Conservation (phyloP, 2,329 filamentous ascomycete genomes). For the Penicillium sp. region DNA sequence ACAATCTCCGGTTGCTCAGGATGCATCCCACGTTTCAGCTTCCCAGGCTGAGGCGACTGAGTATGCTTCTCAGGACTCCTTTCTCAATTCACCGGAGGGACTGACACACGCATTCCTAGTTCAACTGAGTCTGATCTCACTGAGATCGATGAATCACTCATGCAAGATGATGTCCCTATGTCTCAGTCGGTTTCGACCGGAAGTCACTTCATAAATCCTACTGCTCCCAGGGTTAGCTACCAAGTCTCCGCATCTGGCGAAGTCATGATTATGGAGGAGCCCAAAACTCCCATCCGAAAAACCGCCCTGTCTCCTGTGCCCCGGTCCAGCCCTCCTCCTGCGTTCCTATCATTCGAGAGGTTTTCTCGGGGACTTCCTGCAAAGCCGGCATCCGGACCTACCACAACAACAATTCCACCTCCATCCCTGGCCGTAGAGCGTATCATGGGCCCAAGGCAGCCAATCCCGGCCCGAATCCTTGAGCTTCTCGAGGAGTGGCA, state of each 20-base stretch:
- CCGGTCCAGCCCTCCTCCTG: background rate
- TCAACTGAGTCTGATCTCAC: background rate
- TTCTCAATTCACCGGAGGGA: background rate
- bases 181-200: background rate
- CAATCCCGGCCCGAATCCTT: background rate
- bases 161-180: background rate
- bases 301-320: too few relatives aligned
- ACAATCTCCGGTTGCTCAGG: background rate
- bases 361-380: background rate
- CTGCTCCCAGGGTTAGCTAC: background rate
- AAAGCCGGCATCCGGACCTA: background rate
- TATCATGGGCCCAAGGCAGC: background rate
- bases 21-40: background rate
- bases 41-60: background rate
- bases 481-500: conserved; percentile 2
- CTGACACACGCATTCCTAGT: too few relatives aligned
- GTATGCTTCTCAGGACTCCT: background rate
- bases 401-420: background rate
- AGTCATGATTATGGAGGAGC: background rate
- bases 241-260: background rate
- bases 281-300: too few relatives aligned
- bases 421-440: background rate
- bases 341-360: background rate
- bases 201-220: background rate
- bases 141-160: background rate